Conservation (phyloP, 345 rosid genomes). For the Boechera retrofracta region DNA sequence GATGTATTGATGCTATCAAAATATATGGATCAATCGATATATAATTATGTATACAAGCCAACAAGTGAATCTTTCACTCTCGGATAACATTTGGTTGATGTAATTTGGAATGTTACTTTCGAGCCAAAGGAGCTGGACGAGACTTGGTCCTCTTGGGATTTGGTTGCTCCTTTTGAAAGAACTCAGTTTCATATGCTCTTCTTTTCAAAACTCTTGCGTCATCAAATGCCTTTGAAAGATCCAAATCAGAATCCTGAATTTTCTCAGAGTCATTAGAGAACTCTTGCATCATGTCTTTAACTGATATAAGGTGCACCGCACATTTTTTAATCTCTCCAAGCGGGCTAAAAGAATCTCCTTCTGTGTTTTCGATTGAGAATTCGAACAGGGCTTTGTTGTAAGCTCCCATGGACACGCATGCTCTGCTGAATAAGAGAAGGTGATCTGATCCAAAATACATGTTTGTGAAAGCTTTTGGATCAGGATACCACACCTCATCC, state of each 20-base stretch:
- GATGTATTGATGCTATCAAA: constrained; percentile 25
- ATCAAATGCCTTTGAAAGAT: constrained; percentile 18
- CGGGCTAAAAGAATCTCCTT: constrained; percentile 22
- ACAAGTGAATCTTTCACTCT: constrained; percentile 15
- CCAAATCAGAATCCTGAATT: constrained; percentile 29
- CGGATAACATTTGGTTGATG: background rate
- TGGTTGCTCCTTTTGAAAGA: constrained; percentile 29
- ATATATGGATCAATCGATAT: constrained; percentile 11
- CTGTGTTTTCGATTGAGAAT: constrained; percentile 32
- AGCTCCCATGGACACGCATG: constrained; percentile 32
- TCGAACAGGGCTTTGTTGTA: constrained; percentile 27
- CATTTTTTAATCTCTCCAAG: constrained; percentile 37
- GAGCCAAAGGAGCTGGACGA: constrained; percentile 22
- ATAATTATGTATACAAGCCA: constrained; percentile 1
- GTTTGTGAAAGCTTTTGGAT: constrained; percentile 38
- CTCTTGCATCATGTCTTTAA: constrained; percentile 39
- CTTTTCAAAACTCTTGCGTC: constrained; percentile 26
- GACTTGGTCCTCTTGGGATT: constrained; percentile 34
- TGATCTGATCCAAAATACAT: constrained; percentile 39
- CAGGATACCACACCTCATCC: constrained; percentile 46
- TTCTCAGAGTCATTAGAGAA: constrained; percentile 11
- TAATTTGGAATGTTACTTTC: constrained; percentile 5
- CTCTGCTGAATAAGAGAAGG: constrained; percentile 44
- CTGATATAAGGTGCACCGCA: constrained; percentile 37
- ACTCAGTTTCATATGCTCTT: constrained; percentile 6